Base-by-base conservation (phyloP, 768 basidiomycete genomes). In the Leccinellum rugosiceps region DNA sequence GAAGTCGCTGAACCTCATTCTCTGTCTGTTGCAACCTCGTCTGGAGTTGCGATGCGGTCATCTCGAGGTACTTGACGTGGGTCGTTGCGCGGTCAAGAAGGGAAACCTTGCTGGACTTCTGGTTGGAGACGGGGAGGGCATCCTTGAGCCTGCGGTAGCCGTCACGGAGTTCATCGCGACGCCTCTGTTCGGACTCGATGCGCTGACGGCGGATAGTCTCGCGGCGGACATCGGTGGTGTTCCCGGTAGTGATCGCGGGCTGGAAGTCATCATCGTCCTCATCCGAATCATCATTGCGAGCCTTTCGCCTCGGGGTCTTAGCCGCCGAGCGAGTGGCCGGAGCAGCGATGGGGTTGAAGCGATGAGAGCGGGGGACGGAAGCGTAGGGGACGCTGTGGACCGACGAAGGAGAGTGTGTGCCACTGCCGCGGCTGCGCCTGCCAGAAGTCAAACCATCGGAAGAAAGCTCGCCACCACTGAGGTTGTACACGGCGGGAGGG, bases 81-180 rank as follows among this genome's bases (percentile, higher is more conserved):
- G 84, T 86, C 62, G 90, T 90, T 43, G 92, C 90, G 68, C 93
- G 85, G 67, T 95, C 94, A 64, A 96, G 82, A 56, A 95, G 78
- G 60, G 87, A 90, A 53, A 93, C 90, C 77, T 96, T 96, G 82
- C 88, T 92, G 10, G 90, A 86, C 80, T 94, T 92, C 81, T 94
- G 92, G 78, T 92, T 94, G 48, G 88, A 90, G 58, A 87, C 80
- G 28, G 94, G 94, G 65, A 96, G 86, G 55, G 87, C 88, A 66
- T 92, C 89, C 83, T 92, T 93, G 77, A 96, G 86, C 57, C 88
- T 83, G 65, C 87, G 84, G 75, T 95, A 96, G 58, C 92, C 93
- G 56, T 96, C 93, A 55, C 94, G 81, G 70, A 96, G 89, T 75
- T 96, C 94, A 66, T 95, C 92, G 38, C 94, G 85, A 64, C 94